These are phyloP conservation scores for Flaveria trinervia DNA, from an alignment of 129 eudicot species.

Conservation along the genomic window DNA sequence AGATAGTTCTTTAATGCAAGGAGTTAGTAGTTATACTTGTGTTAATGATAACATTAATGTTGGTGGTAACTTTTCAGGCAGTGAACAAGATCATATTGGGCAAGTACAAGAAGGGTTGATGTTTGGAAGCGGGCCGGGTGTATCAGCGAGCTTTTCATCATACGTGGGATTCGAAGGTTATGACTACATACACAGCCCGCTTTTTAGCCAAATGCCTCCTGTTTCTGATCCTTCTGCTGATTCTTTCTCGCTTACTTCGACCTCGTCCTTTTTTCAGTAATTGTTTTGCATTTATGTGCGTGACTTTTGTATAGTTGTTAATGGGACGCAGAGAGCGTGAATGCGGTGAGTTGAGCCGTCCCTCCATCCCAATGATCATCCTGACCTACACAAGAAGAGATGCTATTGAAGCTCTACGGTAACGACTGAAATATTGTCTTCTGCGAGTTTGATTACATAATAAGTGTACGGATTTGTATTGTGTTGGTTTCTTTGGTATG, in stretches of 20 bases:
- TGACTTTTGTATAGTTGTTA: background rate
- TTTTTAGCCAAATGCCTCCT: slow-evolving; percentile 54
- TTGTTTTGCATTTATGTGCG: background rate
- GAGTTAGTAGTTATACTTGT: background rate
- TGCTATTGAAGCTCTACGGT: slow-evolving; percentile 12
- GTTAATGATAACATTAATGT: background rate
- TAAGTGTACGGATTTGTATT: slow-evolving; percentile 9
- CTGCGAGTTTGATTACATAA: slow-evolving; percentile 11
- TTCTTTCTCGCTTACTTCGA: slow-evolving; percentile 25
- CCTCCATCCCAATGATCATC: slow-evolving; percentile 25
- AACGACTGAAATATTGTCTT: background rate
- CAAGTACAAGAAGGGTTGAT: slow-evolving; percentile 14
- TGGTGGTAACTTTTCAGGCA: slow-evolving; percentile 14
- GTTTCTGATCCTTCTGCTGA: slow-evolving; percentile 27
- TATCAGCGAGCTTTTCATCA: slow-evolving; percentile 17
- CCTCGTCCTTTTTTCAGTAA: slow-evolving; percentile 19
- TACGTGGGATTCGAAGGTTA: slow-evolving; percentile 41
- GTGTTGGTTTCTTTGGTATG: slow-evolving; percentile 3
- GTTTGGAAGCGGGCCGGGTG: slow-evolving; percentile 12
- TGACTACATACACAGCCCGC: slow-evolving; percentile 45
- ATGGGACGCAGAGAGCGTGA: slow-evolving; percentile 33
- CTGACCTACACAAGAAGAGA: background rate
- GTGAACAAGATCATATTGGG: background rate
- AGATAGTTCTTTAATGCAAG: background rate
- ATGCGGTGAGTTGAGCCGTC: slow-evolving; percentile 18